A percentile compares a stretch with the other conserved stretches of the same genome.
Evolutionary conservation across 2,329 filamentous ascomycete genomes (phyloP).

Genomic region (Pseudocercospora crystallina): DNA sequence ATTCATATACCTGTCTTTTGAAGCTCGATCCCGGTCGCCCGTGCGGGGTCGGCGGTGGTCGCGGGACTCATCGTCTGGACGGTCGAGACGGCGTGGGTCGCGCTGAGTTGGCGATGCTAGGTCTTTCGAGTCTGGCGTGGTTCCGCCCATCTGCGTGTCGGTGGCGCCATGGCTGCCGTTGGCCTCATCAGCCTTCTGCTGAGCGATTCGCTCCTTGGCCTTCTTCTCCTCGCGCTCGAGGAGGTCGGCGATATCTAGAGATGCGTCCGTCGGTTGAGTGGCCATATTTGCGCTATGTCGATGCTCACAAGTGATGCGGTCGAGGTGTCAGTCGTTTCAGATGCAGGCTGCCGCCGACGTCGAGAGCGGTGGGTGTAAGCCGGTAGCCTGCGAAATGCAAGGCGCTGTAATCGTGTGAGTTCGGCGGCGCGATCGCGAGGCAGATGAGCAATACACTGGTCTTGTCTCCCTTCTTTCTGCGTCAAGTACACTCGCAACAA

Average conservation of each 20-base stretch:
- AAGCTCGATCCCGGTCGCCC: constrained; percentile 11
- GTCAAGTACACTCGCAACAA: too few species aligned
- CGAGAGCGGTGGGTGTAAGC: constrained; percentile 1
- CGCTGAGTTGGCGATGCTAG: constrained; percentile 5
- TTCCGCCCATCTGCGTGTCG: constrained; percentile 13
- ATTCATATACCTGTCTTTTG: constrained; percentile 30
- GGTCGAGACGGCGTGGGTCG: constrained; percentile 18
- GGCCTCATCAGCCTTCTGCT: constrained; percentile 13
- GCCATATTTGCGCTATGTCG: constrained; percentile 13
- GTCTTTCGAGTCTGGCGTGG: constrained; percentile 5
- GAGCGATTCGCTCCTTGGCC: constrained; percentile 20
- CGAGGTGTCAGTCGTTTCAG: constrained; percentile 1
- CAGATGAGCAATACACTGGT: constrained; percentile 5
- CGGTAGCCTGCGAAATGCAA: background rate
- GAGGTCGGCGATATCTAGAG: constrained; percentile 28
- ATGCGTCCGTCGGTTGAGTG: constrained; percentile 12
- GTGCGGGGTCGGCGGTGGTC: constrained; percentile 8
- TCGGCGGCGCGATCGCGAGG: background rate
- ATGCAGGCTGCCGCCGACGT: background rate
- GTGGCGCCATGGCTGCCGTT: constrained; percentile 16
- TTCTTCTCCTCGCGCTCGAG: constrained; percentile 32
- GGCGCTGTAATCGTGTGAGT: constrained; percentile 10
- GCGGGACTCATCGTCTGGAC: constrained; percentile 4
- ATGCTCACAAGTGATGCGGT: constrained; percentile 16
- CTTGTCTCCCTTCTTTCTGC: too few species aligned